Conservation (phyloP, 192 early-diverging fungal species). For the Backusella morwellensis region DNA sequence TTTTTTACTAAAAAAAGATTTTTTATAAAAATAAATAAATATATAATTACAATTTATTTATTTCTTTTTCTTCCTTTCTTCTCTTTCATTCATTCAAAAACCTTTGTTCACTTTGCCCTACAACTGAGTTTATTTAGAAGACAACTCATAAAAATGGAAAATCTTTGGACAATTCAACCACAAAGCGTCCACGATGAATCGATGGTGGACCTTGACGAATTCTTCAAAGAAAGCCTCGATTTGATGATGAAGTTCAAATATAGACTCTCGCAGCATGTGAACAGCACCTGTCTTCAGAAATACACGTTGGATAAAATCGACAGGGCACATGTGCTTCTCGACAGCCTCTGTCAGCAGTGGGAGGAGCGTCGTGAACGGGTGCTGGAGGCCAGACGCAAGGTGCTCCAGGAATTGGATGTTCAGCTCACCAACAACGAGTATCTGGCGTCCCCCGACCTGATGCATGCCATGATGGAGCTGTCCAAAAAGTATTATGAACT, state of each 20-base stretch:
- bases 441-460: slow-evolving; percentile 38
- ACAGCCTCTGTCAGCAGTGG: slow-evolving; percentile 27
- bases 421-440: slow-evolving; percentile 9
- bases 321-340: slow-evolving; percentile 11
- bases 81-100: background rate
- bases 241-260: slow-evolving; percentile 26
- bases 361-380: background rate
- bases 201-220: slow-evolving; percentile 22
- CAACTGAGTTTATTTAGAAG: background rate
- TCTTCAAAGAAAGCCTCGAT: slow-evolving; percentile 22
- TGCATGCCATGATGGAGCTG: slow-evolving; percentile 38
- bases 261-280: slow-evolving; percentile 17
- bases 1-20: background rate
- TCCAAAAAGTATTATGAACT: slow-evolving; percentile 48
- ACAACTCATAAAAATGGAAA: slow-evolving; percentile 11
- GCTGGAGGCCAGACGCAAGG: background rate
- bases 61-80: background rate
- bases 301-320: slow-evolving; percentile 24
- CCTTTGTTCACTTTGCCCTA: background rate
- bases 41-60: too few species aligned
- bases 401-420: slow-evolving; percentile 10
- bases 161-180: slow-evolving; percentile 21
- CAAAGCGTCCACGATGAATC: slow-evolving; percentile 8
- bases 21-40: background rate
- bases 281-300: slow-evolving; percentile 19